Percentiles rank a stretch among this genome's conserved stretches.
Evolutionary conservation across 164 flowering plant genomes (phyloP).

Genomic region (Cinnamomum micranthum): DNA sequence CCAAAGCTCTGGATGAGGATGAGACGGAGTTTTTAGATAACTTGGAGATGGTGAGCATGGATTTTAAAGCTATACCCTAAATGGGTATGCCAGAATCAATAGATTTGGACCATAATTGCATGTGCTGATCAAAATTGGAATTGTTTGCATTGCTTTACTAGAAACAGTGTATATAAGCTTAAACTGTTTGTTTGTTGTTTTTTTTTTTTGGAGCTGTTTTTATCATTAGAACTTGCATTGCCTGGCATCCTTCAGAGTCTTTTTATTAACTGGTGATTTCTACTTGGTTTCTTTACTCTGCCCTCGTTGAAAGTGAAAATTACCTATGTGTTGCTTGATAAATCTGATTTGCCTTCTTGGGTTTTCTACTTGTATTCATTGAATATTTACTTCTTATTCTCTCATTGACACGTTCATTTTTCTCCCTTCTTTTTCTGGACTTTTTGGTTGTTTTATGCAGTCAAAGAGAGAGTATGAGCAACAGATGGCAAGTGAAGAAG

Average conservation of each 20-base stretch:
- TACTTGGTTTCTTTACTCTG: not conserved
- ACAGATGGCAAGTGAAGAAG: conserved; percentile 79
- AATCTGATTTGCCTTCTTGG: not conserved
- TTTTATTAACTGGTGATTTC: not conserved
- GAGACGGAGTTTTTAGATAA: conserved; percentile 94
- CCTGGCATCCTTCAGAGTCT: not conserved
- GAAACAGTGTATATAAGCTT: not conserved
- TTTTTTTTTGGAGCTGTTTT: not conserved
- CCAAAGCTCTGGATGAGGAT: conserved; percentile 96
- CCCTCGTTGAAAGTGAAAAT: not conserved
- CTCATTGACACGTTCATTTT: not conserved
- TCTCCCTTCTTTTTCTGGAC: not conserved
- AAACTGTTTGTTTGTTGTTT: too few relatives aligned
- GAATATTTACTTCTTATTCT: not conserved
- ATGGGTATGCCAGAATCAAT: conserved; percentile 19
- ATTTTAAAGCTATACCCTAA: conserved; percentile 15
- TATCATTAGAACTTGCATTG: too few relatives aligned
- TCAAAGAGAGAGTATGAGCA: conserved; percentile 72
- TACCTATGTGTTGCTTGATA: not conserved
- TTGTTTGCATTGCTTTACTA: not conserved
- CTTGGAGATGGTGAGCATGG: conserved; percentile 64
- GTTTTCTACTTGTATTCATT: not conserved
- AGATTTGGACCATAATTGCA: conserved; percentile 4
- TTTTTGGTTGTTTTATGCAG: conserved; percentile 29
- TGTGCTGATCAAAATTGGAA: not conserved